Base-by-base conservation (phyloP, 2,329 filamentous ascomycete genomes). In the Aspergillus chevalieri region DNA sequence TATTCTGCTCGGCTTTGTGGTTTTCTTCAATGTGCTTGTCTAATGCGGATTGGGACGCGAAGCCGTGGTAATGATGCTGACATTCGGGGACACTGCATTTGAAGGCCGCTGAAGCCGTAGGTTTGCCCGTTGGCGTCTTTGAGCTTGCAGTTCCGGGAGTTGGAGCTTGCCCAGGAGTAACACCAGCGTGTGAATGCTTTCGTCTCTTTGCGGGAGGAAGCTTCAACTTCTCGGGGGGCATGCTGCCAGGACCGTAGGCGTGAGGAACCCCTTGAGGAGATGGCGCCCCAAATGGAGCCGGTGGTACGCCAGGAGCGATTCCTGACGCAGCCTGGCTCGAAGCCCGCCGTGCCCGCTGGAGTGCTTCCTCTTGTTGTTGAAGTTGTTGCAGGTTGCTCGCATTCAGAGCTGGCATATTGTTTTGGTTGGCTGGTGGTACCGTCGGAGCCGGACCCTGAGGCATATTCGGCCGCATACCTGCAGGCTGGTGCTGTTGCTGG, bases 251-350 rank as follows among this genome's bases (percentile, higher is more conserved):
- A 7, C 72, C 73, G 49, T 81, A 79, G 46, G 78, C 79, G 52
- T 77, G 75, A 7, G 81, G 80, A 49, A 81, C 74, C 21, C 81
- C 80, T 48, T 78, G 74, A 14, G 80, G 80, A 44, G 78, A 79
- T 22, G 74, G 71, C 14, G 72, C 74, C 47, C 75, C 74, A 46
- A 80, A 80, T 9, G 78, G 78, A 26, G 79, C 74, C 38, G 78
- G 72, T n/a, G 76, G 67, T 7, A 73, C 67, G 6, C 74, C 78
- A 41, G 38, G 15, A 17, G 77, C 74, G 34, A 77, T 72, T 42
- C 71, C 68, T 43, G 78, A 76, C 21, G 60, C 64, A 43, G 72
- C 65, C 43, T 68, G 70, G 48, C 63, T 68, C 22, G 71, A 69
- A 17, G 61, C 63, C 36, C 68, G 63, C 39, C 63, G 66, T 36